Conservation (phyloP, 176 grass and related monocot species). For the Rhipidocladum racemiflorum region DNA sequence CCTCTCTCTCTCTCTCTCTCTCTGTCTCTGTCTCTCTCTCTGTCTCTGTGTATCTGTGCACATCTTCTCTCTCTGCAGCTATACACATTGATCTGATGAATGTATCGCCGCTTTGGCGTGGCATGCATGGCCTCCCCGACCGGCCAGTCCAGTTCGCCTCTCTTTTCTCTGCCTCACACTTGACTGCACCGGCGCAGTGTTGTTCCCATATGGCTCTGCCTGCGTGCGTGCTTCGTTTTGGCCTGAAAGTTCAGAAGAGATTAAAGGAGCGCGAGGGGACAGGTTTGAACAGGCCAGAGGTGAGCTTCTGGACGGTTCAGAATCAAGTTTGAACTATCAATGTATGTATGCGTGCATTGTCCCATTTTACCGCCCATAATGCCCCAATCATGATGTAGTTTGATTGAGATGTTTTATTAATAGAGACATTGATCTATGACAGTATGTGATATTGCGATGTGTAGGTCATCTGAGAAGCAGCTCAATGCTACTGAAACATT, state of each 20-base stretch:
- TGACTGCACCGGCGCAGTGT: background rate
- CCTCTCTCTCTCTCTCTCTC: background rate
- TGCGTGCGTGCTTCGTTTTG: background rate
- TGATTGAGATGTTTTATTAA: background rate
- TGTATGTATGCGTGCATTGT: background rate
- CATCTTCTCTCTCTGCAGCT: background rate
- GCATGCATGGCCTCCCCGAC: conserved; percentile 16
- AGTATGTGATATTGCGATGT: background rate
- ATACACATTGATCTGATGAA: conserved; percentile 1
- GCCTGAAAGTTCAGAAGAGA: background rate
- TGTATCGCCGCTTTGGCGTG: conserved; percentile 15
- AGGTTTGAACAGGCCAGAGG: background rate
- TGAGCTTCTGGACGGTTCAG: conserved; percentile 14
- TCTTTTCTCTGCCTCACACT: background rate
- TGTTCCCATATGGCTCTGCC: background rate
- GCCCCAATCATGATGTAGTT: background rate
- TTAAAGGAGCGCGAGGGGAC: background rate
- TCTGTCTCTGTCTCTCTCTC: background rate
- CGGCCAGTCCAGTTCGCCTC: background rate
- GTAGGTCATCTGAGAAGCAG: background rate
- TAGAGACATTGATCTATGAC: background rate
- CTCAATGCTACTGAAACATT: background rate
- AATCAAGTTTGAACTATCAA: conserved; percentile 9
- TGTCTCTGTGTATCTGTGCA: background rate
- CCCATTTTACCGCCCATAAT: background rate